Percentiles rank a stretch among this genome's conserved stretches.
phyloP scores from a whole-genome alignment of 148 eudicot species.

The Camellia lanceoleosa region DNA sequence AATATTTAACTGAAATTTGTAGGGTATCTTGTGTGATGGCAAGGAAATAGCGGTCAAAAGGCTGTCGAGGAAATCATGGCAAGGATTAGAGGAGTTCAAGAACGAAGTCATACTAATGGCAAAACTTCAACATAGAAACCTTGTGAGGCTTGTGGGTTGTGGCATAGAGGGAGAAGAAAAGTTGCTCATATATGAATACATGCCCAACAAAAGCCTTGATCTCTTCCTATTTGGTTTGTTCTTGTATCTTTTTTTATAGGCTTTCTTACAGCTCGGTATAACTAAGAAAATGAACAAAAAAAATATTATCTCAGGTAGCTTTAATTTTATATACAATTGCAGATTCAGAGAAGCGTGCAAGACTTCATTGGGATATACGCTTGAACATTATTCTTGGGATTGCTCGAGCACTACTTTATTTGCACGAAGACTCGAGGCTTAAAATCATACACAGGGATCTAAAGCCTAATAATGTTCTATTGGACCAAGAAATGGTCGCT shows the following conservation, averaged over 20 bases:
- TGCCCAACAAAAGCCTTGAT: conserved; percentile 38
- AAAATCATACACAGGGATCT: conserved; percentile 23
- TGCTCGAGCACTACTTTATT: conserved; percentile 19
- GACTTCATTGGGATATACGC: conserved; percentile 10
- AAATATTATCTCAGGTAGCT: background rate
- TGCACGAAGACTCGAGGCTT: conserved; percentile 8
- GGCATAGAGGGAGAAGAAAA: conserved; percentile 33
- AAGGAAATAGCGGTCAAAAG: conserved; percentile 30
- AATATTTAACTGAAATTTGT: background rate
- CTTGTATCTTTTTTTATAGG: background rate
- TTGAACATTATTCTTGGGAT: conserved; percentile 4
- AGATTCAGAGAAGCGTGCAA: background rate
- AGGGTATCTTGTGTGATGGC: conserved; percentile 23
- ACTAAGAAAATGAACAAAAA: background rate
- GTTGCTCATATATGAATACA: conserved; percentile 39
- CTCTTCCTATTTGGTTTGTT: conserved; percentile 26
- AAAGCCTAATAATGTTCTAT: conserved; percentile 17
- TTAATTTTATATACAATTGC: background rate
- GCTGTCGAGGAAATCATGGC: conserved; percentile 14
- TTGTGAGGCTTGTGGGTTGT: conserved; percentile 21
- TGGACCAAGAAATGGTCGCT: conserved; percentile 12
- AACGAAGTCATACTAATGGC: conserved; percentile 35
- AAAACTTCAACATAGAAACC: conserved; percentile 26
- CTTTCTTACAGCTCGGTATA: background rate
- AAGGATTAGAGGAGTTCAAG: conserved; percentile 31